Evolutionary conservation across 371 early-diverging fungal species (phyloP).

Genomic region (Mucor circinelloides): DNA sequence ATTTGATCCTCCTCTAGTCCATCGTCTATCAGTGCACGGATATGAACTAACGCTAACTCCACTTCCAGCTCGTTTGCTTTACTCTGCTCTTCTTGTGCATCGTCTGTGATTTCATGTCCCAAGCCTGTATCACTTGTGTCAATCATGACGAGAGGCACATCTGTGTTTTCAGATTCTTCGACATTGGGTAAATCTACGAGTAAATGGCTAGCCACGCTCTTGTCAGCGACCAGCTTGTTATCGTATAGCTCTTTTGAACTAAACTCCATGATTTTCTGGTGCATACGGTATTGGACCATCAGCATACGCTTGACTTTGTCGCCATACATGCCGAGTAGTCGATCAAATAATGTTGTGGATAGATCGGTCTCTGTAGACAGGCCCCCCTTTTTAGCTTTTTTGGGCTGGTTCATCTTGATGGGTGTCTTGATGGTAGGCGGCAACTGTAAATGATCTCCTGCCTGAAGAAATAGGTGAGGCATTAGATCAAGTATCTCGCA

Average conservation of each 20-base stretch:
- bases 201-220: conserved; percentile 65
- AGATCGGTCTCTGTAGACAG: conserved; percentile 37
- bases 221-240: conserved; percentile 65
- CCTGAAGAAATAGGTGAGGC: conserved; percentile 29
- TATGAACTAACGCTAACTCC: conserved; percentile 61
- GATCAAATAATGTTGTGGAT: conserved; percentile 70
- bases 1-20: conserved; percentile 71
- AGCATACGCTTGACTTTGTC: conserved; percentile 68
- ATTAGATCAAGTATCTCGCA: not conserved
- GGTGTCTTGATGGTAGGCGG: conserved; percentile 80
- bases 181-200: conserved; percentile 69
- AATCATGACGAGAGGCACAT: conserved; percentile 66
- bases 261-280: conserved; percentile 80
- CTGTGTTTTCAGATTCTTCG: conserved; percentile 56
- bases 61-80: conserved; percentile 81
- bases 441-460: conserved; percentile 95
- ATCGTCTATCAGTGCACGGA: conserved; percentile 60
- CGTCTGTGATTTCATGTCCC: conserved; percentile 52
- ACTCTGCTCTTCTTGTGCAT: conserved; percentile 60
- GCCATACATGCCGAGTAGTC: conserved; percentile 64
- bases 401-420: not conserved
- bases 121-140: conserved; percentile 78
- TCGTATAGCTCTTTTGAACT: conserved; percentile 71
- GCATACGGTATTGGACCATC: conserved; percentile 89
- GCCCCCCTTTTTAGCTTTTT: conserved; percentile 19